A percentile compares a stretch with the other conserved stretches of the same genome.
Evolutionary conservation across 2,329 filamentous ascomycete genomes (phyloP).

Genomic region (Fusarium sp.): DNA sequence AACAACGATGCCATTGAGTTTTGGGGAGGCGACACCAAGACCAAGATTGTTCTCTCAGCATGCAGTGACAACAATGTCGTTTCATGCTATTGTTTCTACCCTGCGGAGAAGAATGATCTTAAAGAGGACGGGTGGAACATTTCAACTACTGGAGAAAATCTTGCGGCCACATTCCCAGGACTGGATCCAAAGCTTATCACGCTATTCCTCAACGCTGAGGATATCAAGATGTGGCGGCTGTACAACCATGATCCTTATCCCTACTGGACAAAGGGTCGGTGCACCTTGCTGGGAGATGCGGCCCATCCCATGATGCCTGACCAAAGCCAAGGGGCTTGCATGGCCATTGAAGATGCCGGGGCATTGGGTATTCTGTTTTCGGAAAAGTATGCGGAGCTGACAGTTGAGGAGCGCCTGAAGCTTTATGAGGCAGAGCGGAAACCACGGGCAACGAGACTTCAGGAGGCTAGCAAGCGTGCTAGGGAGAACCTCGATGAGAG

Average conservation of each 20-base stretch:
- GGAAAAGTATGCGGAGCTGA: slow-evolving; percentile 54
- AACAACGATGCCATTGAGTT: slow-evolving; percentile 72
- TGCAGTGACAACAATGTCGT: slow-evolving; percentile 73
- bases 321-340: slow-evolving; percentile 77
- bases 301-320: slow-evolving; percentile 79
- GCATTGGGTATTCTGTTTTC: slow-evolving; percentile 72
- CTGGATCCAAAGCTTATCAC: slow-evolving; percentile 69
- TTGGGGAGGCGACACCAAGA: slow-evolving; percentile 74
- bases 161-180: slow-evolving; percentile 70
- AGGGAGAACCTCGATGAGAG: slow-evolving; percentile 67
- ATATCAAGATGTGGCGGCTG: slow-evolving; percentile 75
- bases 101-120: slow-evolving; percentile 70
- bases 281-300: slow-evolving; percentile 74
- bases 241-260: slow-evolving; percentile 63
- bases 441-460: slow-evolving; percentile 66
- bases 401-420: slow-evolving; percentile 60
- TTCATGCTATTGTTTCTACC: slow-evolving; percentile 79
- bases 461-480: slow-evolving; percentile 66
- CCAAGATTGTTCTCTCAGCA: slow-evolving; percentile 78
- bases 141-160: slow-evolving; percentile 66
- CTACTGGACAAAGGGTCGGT: slow-evolving; percentile 63
- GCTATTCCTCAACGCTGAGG: slow-evolving; percentile 71
- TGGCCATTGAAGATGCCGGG: slow-evolving; percentile 76
- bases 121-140: slow-evolving; percentile 70
- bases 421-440: slow-evolving; percentile 65